These are phyloP conservation scores for Fistulifera pelliculosa DNA, from an alignment of 108 stramenopile genomes.

Conservation along the genomic window DNA sequence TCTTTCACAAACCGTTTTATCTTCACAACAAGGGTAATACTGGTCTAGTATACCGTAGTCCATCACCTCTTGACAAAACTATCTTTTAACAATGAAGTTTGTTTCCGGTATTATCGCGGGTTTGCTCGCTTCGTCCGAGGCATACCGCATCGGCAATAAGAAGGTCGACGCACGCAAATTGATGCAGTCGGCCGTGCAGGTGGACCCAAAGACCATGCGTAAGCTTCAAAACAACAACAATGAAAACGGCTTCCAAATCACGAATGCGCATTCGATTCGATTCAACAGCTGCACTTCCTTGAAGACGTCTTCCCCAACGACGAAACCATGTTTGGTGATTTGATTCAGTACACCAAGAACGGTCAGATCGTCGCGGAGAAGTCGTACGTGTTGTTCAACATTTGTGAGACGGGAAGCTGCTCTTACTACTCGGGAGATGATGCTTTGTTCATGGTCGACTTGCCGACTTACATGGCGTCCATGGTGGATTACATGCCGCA, in stretches of 20 bases:
- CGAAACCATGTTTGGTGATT: conserved; percentile 22
- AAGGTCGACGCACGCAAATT: neutral
- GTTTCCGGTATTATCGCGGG: neutral
- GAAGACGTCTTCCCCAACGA: conserved; percentile 5
- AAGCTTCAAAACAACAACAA: neutral
- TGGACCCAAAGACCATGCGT: neutral
- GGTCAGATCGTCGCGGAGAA: conserved; percentile 21
- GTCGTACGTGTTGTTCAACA: conserved; percentile 30
- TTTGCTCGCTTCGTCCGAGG: neutral
- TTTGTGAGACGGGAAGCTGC: conserved; percentile 10
- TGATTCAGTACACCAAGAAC: conserved; percentile 17
- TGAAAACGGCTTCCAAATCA: neutral
- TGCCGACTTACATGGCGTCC: neutral
- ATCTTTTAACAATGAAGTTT: conserved; percentile 15
- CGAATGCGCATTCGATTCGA: conserved; percentile 3
- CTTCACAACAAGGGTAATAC: too few species aligned
- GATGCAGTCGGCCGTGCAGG: neutral
- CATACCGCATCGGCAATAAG: neutral
- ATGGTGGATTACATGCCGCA: conserved; percentile 3
- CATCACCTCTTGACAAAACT: too few species aligned
- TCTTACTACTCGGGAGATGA: too few species aligned
- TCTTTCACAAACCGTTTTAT: too few species aligned
- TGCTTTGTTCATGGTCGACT: conserved; percentile 3
- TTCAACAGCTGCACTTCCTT: neutral
- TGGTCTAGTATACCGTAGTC: too few species aligned